phyloP scores from a whole-genome alignment of 2,329 filamentous ascomycete species.

The Claviceps fusiformis region DNA sequence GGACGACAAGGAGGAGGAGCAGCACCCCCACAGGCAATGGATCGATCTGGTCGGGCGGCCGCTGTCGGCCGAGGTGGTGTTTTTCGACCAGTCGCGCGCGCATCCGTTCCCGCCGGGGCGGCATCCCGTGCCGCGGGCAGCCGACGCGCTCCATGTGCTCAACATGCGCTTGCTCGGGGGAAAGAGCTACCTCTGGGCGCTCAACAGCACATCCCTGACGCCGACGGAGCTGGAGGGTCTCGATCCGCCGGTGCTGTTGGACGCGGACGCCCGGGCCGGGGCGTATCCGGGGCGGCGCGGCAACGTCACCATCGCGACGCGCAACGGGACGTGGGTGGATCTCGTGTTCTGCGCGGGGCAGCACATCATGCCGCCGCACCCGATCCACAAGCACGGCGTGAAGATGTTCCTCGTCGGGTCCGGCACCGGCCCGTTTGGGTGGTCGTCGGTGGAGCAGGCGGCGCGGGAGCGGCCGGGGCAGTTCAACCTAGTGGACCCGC shows the following conservation, averaged over 20 bases:
- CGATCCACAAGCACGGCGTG: conserved; percentile 51
- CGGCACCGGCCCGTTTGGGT: conserved; percentile 37
- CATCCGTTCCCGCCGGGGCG: conserved; percentile 33
- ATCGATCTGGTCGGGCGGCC: conserved; percentile 36
- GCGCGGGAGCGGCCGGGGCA: conserved; percentile 27
- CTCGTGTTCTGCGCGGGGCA: conserved; percentile 31
- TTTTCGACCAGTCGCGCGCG: conserved; percentile 29
- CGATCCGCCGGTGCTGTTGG: conserved; percentile 35
- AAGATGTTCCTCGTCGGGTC: conserved; percentile 44
- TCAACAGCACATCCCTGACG: conserved; percentile 32
- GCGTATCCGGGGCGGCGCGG: too few species aligned
- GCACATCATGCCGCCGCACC: conserved; percentile 35
- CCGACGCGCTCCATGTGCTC: conserved; percentile 32
- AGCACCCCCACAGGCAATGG: conserved; percentile 18
- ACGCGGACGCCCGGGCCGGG: conserved; percentile 1
- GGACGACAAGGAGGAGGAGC: conserved; percentile 7
- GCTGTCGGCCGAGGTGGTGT: conserved; percentile 23
- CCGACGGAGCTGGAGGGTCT: conserved; percentile 16
- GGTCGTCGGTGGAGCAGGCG: conserved; percentile 39
- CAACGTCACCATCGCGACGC: conserved; percentile 35
- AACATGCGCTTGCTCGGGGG: conserved; percentile 24
- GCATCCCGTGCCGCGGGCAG: conserved; percentile 25
- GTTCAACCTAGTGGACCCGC: conserved; percentile 46
- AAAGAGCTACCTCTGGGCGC: conserved; percentile 36
- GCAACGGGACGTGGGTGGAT: conserved; percentile 39